These are phyloP conservation scores for Whalleya microplaca DNA, from an alignment of 2,329 filamentous ascomycete species.

Conservation along the genomic window DNA sequence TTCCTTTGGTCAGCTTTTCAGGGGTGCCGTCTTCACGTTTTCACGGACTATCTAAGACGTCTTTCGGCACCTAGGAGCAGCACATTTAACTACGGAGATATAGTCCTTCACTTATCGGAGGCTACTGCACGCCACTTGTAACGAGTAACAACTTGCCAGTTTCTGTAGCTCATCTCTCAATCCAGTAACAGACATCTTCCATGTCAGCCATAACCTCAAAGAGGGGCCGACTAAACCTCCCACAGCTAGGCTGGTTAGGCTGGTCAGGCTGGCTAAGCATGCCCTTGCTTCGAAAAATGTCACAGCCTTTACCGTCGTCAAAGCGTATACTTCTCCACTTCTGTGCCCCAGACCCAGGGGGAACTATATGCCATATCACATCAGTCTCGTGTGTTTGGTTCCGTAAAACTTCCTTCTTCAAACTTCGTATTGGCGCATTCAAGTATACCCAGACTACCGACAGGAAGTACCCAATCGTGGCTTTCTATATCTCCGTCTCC, in stretches of 20 bases:
- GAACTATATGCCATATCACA: slow-evolving; percentile 6
- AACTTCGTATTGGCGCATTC: neutral
- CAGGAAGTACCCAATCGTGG: neutral
- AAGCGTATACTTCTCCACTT: slow-evolving; percentile 20
- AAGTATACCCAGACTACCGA: neutral
- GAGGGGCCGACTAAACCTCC: slow-evolving; percentile 14
- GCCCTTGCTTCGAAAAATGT: slow-evolving; percentile 9
- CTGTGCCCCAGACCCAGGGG: slow-evolving; percentile 8
- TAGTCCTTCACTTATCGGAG: neutral
- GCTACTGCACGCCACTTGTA: neutral
- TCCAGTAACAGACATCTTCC: too few species aligned
- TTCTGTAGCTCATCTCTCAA: neutral
- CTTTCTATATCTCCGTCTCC: neutral
- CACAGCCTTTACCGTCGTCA: slow-evolving; percentile 12
- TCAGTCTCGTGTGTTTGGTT: neutral
- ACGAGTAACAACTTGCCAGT: neutral
- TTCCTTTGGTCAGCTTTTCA: too few species aligned
- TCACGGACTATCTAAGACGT: neutral
- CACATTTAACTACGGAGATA: too few species aligned
- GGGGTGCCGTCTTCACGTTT: too few species aligned
- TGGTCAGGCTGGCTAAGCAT: slow-evolving; percentile 7
- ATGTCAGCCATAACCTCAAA: neutral
- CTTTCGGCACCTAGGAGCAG: too few species aligned
- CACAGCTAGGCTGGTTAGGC: slow-evolving; percentile 11
- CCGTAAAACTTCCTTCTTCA: neutral